Conservation (phyloP, 331 rosid genomes). For the Phaseolus coccineus region DNA sequence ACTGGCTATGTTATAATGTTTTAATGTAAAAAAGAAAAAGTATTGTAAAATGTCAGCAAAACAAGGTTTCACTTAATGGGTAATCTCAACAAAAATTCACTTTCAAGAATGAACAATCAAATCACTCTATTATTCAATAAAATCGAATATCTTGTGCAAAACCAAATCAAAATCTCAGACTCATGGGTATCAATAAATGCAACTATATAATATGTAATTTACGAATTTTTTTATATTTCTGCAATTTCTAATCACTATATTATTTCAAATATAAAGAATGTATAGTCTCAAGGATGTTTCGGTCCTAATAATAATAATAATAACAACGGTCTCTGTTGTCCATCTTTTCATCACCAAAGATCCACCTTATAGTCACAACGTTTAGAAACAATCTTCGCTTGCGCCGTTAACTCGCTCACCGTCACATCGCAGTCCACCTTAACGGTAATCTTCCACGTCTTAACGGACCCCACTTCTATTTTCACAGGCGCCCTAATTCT, state of each 20-base stretch:
- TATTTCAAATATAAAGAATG: not conserved
- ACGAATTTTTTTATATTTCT: not conserved
- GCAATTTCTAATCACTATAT: not conserved
- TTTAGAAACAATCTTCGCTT: constrained; percentile 58
- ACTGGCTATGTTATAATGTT: too few relatives aligned
- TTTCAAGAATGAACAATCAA: too few relatives aligned
- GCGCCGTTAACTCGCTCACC: constrained; percentile 60
- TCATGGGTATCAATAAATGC: too few relatives aligned
- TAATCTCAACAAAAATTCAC: too few relatives aligned
- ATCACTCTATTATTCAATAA: not conserved
- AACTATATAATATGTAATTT: too few relatives aligned
- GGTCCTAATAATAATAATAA: not conserved
- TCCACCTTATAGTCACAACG: constrained; percentile 58
- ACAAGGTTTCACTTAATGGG: too few relatives aligned
- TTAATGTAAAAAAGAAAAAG: too few relatives aligned
- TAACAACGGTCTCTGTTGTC: not conserved
- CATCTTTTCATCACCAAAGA: constrained; percentile 51
- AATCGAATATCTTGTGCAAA: too few relatives aligned
- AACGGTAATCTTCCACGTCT: constrained; percentile 71
- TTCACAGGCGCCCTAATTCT: constrained; percentile 60
- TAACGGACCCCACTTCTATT: constrained; percentile 61
- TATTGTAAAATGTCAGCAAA: too few relatives aligned
- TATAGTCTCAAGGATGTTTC: not conserved
- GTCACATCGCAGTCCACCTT: constrained; percentile 60
- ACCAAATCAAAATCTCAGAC: too few relatives aligned